Conservation (phyloP, 257 asterid species). For the Buddleja alternifolia region DNA sequence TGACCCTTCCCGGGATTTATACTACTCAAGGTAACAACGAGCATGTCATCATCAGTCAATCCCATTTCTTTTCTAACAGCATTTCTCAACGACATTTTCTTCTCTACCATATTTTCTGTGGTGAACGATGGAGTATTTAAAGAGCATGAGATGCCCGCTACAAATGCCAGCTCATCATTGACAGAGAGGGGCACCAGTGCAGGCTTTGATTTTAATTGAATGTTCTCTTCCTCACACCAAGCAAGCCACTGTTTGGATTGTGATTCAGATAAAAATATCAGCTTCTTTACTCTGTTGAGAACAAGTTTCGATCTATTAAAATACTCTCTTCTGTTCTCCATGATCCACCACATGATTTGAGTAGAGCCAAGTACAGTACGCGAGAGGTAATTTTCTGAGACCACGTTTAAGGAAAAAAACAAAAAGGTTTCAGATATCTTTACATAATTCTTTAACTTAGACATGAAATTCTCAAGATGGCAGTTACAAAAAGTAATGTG, state of each 20-base stretch:
- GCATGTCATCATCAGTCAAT: constrained; percentile 75
- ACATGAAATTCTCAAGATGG: neutral
- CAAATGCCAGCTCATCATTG: constrained; percentile 93
- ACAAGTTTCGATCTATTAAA: constrained; percentile 82
- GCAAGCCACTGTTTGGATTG: constrained; percentile 89
- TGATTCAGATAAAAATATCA: constrained; percentile 79
- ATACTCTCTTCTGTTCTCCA: constrained; percentile 95
- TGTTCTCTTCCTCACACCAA: constrained; percentile 93
- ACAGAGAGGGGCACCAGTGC: constrained; percentile 84
- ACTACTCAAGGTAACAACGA: constrained; percentile 78
- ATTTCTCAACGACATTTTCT: constrained; percentile 58
- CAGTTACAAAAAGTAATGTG: too few species aligned
- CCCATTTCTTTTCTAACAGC: constrained; percentile 89
- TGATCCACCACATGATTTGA: constrained; percentile 98
- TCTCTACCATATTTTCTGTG: constrained; percentile 77
- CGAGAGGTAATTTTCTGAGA: constrained; percentile 80
- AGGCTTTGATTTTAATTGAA: constrained; percentile 72
- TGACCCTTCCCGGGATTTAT: constrained; percentile 99
- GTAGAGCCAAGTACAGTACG: constrained; percentile 88
- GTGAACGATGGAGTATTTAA: constrained; percentile 75
- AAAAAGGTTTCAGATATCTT: constrained; percentile 19
- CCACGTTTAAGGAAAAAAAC: constrained; percentile 2
- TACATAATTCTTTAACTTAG: neutral
- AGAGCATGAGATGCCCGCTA: constrained; percentile 81
- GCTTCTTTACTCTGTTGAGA: constrained; percentile 76